Base-by-base conservation (phyloP, 257 asterid genomes). In the Lantana camara region DNA sequence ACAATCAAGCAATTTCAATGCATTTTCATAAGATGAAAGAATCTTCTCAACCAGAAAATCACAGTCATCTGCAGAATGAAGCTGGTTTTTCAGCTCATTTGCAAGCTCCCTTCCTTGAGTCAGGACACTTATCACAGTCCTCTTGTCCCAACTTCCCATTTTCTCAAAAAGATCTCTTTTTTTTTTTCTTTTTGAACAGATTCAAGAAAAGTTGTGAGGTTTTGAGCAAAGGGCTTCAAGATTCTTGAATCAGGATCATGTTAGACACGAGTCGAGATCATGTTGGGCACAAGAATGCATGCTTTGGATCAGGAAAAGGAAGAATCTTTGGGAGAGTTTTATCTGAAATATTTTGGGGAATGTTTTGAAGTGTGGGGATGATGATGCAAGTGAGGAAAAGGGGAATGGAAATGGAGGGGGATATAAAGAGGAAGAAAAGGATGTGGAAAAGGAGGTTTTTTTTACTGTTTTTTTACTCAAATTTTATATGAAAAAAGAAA, bases 91-190 rank as follows among this genome's bases (percentile, higher is more conserved):
- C 72, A 92, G 78, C 80, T 83, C 81, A 30, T 76, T 80, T 32
- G 96, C 93, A n/a, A 80, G 72, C 46, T 86, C 88, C 71, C 60
- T 82, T 37, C 98, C 98, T 66, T 83, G 84, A 21, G 73, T 83
- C 23, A 92, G 66, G 68, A 84, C 86, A 45, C 29, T 55, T 12
- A 84, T 63, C 7, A 83, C 75, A 29, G 11, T 67, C 14, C 44
- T 71, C 58, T 63, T 70, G 64, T 77, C 85, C 17, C 14, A 48
- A 27, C 16, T 53, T 67, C 69, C 79, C 12, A 62, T 32, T 24
- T 63, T 79, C 47, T 77, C 93, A 23, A 7, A 10, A 16, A 24
- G 5, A 11, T 9, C 15, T 10, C 11, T 24, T 19, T 2, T 27
- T 30, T 38, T 13, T 32, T 50, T 17, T 52, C 48, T 40, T 37